A percentile compares a stretch with the other conserved stretches of the same genome.
These are phyloP conservation scores for Starmerella ratchasimensis DNA, from an alignment of 805 yeast species.

Conservation along the genomic window DNA sequence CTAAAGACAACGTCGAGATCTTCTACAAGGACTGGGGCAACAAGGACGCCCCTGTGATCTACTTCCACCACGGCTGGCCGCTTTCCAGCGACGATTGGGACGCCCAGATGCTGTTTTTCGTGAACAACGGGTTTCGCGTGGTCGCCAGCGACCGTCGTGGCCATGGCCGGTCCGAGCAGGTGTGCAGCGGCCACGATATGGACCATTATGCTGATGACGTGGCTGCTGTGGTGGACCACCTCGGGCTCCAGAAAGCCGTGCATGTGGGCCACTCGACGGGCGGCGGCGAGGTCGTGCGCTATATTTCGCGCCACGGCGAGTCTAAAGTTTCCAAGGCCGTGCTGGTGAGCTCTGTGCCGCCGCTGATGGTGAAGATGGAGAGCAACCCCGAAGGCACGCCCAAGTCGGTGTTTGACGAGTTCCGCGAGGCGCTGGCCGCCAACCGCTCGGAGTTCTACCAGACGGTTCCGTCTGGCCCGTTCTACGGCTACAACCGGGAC, in stretches of 20 bases:
- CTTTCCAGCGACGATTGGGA: slow-evolving; percentile 8
- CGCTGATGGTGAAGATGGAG: slow-evolving; percentile 2
- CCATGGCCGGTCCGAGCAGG: too few relatives aligned
- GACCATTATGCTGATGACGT: slow-evolving; percentile 6
- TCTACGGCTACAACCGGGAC: slow-evolving; percentile 26
- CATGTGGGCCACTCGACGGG: slow-evolving; percentile 9
- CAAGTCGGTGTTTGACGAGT: slow-evolving; percentile 1
- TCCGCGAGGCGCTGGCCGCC: not conserved
- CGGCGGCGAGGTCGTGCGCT: slow-evolving; percentile 7
- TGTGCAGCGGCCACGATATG: too few relatives aligned
- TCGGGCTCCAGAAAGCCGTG: slow-evolving; percentile 5
- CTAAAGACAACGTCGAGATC: slow-evolving; percentile 2
- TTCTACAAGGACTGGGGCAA: slow-evolving; percentile 6
- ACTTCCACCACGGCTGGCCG: slow-evolving; percentile 9
- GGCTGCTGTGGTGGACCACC: slow-evolving; percentile 1
- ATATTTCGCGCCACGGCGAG: slow-evolving; percentile 2
- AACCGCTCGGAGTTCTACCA: slow-evolving; percentile 3
- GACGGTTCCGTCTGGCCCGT: slow-evolving; percentile 1
- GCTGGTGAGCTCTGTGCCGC: slow-evolving; percentile 4
- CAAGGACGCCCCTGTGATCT: slow-evolving; percentile 4
- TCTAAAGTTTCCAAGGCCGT: slow-evolving; percentile 4
- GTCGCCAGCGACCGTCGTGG: too few relatives aligned
- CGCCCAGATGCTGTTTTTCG: slow-evolving; percentile 6
- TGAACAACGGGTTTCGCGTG: slow-evolving; percentile 5
- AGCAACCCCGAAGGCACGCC: slow-evolving; percentile 2